phyloP scores from a whole-genome alignment of 1,284 basidiomycete species.

The Psilocybe mexicana region DNA sequence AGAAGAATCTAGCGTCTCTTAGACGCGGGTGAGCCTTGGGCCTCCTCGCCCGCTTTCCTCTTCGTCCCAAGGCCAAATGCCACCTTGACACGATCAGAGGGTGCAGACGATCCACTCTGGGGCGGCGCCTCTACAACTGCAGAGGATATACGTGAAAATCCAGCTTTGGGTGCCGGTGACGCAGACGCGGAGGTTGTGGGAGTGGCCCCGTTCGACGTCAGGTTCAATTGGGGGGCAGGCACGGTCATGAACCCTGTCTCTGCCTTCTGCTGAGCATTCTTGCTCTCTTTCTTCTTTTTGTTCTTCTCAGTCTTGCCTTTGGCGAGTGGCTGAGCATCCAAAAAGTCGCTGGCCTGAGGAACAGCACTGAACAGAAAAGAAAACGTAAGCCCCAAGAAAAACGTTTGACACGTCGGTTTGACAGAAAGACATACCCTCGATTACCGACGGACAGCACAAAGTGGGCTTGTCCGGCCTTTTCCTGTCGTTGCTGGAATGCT shows the following conservation, averaged over 20 bases:
- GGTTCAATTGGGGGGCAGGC: conserved; percentile 45
- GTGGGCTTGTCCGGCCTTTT: conserved; percentile 91
- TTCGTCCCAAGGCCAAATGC: conserved; percentile 75
- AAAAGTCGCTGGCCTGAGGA: conserved; percentile 74
- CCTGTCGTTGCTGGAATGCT: conserved; percentile 88
- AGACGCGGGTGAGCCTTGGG: conserved; percentile 39
- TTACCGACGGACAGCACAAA: conserved; percentile 94
- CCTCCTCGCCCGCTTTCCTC: conserved; percentile 72
- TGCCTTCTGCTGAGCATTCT: conserved; percentile 42
- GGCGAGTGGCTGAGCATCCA: conserved; percentile 74
- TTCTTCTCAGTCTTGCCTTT: conserved; percentile 78
- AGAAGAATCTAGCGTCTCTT: conserved; percentile 38
- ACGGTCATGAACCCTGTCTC: conserved; percentile 73
- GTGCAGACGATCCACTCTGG: conserved; percentile 53
- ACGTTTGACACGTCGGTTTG: not conserved
- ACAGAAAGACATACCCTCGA: conserved; percentile 65
- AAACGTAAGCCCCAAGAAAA: conserved; percentile 10
- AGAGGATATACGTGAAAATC: conserved; percentile 74
- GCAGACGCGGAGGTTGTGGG: conserved; percentile 48
- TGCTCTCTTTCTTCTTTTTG: conserved; percentile 66
- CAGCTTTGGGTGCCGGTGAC: conserved; percentile 70
- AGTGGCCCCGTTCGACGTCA: conserved; percentile 45
- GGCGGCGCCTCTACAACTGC: conserved; percentile 36
- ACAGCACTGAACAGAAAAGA: conserved; percentile 57
- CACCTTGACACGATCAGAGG: conserved; percentile 68